Percentiles rank a stretch among this genome's conserved stretches.
Conservation (phyloP, 805 yeast species). For the Vanderwaltozyma yarrowii region DNA sequence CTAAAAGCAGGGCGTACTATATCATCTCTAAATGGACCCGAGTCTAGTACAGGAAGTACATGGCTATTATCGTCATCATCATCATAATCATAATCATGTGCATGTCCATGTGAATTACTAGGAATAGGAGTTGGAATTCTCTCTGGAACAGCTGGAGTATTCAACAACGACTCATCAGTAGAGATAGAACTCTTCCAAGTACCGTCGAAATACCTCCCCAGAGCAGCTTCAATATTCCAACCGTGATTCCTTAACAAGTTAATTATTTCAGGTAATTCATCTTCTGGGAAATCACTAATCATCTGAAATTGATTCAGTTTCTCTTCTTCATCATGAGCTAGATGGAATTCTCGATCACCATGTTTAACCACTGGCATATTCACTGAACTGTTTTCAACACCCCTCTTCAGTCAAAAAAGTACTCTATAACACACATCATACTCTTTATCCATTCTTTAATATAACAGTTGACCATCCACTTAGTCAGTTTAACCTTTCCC, state of each 20-base stretch:
- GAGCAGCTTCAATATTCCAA: conserved; percentile 53
- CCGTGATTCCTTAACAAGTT: conserved; percentile 40
- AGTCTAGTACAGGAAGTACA: too few species aligned
- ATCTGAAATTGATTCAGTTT: conserved; percentile 39
- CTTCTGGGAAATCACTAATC: conserved; percentile 40
- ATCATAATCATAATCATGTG: too few species aligned
- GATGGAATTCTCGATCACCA: conserved; percentile 19
- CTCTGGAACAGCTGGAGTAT: conserved; percentile 4
- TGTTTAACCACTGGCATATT: conserved; percentile 20
- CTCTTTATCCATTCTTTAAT: too few species aligned
- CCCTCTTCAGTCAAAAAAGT: too few species aligned
- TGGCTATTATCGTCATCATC: too few species aligned
- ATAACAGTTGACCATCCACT: too few species aligned
- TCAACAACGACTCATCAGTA: background rate
- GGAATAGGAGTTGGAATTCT: background rate
- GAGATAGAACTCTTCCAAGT: conserved; percentile 27
- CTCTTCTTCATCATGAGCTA: conserved; percentile 35
- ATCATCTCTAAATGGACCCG: conserved; percentile 1
- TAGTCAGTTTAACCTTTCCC: too few species aligned
- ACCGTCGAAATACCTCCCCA: conserved; percentile 53
- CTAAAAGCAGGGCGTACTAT: conserved; percentile 5
- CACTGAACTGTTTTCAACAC: too few species aligned
- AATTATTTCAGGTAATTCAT: conserved; percentile 37
- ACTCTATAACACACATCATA: too few species aligned
- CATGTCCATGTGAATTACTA: too few species aligned